Evolutionary conservation across 352 stramenopile species (phyloP).

Genomic region (Globisporangium camurandrum): DNA sequence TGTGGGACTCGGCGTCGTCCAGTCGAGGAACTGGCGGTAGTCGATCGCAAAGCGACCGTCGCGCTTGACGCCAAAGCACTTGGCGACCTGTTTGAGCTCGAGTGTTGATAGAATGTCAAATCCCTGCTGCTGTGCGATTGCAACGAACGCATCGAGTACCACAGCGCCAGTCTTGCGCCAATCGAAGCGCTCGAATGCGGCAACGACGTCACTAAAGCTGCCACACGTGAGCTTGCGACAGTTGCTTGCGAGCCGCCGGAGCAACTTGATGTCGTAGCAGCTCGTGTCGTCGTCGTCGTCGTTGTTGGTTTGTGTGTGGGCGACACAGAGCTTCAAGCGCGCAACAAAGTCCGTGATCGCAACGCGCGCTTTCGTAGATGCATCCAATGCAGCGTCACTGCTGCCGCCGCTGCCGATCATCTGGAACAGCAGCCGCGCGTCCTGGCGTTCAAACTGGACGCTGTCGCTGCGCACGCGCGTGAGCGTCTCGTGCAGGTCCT

Average conservation of each 20-base stretch:
- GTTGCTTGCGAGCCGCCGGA: conserved; percentile 49
- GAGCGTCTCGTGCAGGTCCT: conserved; percentile 35
- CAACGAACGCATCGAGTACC: conserved; percentile 36
- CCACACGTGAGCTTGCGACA: conserved; percentile 34
- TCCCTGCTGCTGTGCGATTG: conserved; percentile 24
- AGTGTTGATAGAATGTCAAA: conserved; percentile 37
- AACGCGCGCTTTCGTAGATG: conserved; percentile 12
- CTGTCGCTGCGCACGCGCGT: conserved; percentile 22
- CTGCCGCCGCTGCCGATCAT: too few relatives aligned
- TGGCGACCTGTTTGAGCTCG: conserved; percentile 39
- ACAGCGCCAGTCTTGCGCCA: conserved; percentile 46
- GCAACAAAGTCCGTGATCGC: conserved; percentile 28
- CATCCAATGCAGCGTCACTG: too few relatives aligned
- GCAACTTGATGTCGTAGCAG: conserved; percentile 29
- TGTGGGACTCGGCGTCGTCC: conserved; percentile 33
- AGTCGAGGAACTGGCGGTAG: conserved; percentile 62
- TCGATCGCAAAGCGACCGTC: conserved; percentile 47
- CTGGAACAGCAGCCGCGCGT: conserved; percentile 30
- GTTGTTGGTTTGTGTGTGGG: conserved; percentile 2
- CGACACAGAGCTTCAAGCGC: conserved; percentile 23
- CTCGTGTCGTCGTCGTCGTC: conserved; percentile 20
- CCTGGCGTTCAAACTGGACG: conserved; percentile 23
- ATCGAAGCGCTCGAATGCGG: conserved; percentile 57
- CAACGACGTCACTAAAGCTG: conserved; percentile 24
- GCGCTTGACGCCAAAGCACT: conserved; percentile 42